Conservation (phyloP, 345 rosid genomes). For the Hypericum androsaemum region DNA sequence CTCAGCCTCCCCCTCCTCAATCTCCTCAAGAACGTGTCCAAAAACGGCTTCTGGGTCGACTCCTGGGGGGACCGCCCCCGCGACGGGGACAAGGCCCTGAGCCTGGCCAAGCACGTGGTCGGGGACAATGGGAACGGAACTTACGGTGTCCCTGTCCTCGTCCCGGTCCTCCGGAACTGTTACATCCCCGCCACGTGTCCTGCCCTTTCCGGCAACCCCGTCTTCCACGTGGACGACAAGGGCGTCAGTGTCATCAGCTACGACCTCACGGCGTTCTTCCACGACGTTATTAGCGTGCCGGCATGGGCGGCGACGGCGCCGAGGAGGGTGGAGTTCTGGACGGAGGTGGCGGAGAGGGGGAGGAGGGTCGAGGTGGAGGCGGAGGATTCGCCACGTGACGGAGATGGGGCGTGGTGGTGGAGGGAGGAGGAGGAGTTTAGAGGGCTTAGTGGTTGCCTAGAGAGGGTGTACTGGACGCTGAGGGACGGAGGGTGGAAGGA, state of each 20-base stretch:
- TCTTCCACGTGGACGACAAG: slow-evolving; percentile 46
- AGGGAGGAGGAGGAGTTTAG: not conserved
- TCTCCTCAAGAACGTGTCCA: slow-evolving; percentile 35
- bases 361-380: slow-evolving; percentile 20
- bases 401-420: slow-evolving; percentile 40
- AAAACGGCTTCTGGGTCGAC: slow-evolving; percentile 53
- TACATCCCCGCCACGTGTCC: slow-evolving; percentile 48
- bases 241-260: slow-evolving; percentile 44
- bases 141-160: slow-evolving; percentile 44
- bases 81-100: slow-evolving; percentile 18
- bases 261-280: slow-evolving; percentile 56
- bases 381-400: slow-evolving; percentile 8
- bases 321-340: slow-evolving; percentile 58
- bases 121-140: not conserved
- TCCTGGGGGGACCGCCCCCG: slow-evolving; percentile 58
- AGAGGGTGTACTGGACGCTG: slow-evolving; percentile 8
- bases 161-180: slow-evolving; percentile 51
- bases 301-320: slow-evolving; percentile 48
- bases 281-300: slow-evolving; percentile 31
- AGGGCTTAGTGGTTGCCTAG: too few relatives aligned
- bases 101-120: slow-evolving; percentile 17
- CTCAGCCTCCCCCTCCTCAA: slow-evolving; percentile 39
- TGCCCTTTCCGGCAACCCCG: slow-evolving; percentile 54
- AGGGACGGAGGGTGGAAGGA: slow-evolving; percentile 71
- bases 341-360: slow-evolving; percentile 64